Evolutionary conservation across 2,329 filamentous ascomycete species (phyloP).

Genomic region (Sporothrix mexicana): DNA sequence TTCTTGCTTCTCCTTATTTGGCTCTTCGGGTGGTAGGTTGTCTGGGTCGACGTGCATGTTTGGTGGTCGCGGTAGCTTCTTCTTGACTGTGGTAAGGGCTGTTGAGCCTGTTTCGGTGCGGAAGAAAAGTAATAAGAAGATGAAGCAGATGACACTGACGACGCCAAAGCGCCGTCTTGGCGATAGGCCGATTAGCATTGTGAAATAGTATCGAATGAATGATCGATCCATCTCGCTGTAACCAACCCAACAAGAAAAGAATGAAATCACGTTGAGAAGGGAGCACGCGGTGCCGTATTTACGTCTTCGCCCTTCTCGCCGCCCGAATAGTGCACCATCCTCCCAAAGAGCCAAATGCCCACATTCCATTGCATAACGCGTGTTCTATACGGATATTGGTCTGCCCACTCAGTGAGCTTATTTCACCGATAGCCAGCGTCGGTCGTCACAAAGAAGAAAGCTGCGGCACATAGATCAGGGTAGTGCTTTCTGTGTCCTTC

Average conservation of each 20-base stretch:
- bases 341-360: neutral
- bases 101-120: slow-evolving; percentile 9
- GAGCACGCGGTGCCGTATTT: too few relatives aligned
- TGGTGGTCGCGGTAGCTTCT: neutral
- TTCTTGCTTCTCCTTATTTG: neutral
- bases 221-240: neutral
- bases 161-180: slow-evolving; percentile 8
- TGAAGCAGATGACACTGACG: neutral
- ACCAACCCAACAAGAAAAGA: neutral
- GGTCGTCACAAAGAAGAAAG: neutral
- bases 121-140: neutral
- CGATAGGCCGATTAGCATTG: slow-evolving; percentile 1
- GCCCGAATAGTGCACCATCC: neutral
- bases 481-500: too few relatives aligned
- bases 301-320: too few relatives aligned
- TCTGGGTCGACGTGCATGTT: neutral
- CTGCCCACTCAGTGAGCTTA: neutral
- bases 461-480: neutral
- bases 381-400: neutral
- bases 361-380: neutral
- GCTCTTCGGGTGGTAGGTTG: neutral
- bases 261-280: too few relatives aligned
- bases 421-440: too few relatives aligned
- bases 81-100: neutral
- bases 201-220: neutral